Conservation (phyloP, 352 stramenopile genomes). For the Phytophthora tubulina region DNA sequence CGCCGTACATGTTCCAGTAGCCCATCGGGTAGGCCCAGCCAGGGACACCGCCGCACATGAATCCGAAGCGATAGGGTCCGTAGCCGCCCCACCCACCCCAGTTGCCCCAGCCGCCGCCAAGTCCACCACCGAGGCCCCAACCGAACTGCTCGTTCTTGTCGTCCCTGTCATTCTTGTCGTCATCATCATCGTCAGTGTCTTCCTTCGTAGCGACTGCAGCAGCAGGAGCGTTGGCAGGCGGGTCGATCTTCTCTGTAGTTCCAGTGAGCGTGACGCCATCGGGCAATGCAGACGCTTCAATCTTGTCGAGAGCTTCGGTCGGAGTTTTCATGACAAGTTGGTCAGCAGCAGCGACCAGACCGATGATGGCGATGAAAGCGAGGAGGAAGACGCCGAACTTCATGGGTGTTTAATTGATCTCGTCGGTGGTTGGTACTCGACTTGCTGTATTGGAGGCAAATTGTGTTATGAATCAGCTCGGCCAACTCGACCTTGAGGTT, state of each 20-base stretch:
- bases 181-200: too few relatives aligned
- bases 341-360: constrained; percentile 3
- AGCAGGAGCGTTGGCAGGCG: too few relatives aligned
- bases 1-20: constrained; percentile 49
- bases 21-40: constrained; percentile 51
- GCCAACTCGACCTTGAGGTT: too few relatives aligned
- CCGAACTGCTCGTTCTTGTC: too few relatives aligned
- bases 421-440: constrained; percentile 12
- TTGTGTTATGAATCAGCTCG: constrained; percentile 1
- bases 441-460: constrained; percentile 10
- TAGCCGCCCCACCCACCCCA: constrained; percentile 33
- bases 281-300: neutral
- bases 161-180: too few relatives aligned
- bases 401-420: neutral
- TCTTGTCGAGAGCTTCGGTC: constrained; percentile 18
- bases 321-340: constrained; percentile 22
- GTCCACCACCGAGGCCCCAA: constrained; percentile 5
- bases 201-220: too few relatives aligned
- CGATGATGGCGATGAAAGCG: constrained; percentile 3
- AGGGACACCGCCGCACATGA: constrained; percentile 29
- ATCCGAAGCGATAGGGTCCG: constrained; percentile 91
- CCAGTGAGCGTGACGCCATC: constrained; percentile 21
- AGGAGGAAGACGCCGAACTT: constrained; percentile 29
- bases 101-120: constrained; percentile 10
- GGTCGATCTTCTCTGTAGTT: too few relatives aligned